These are phyloP conservation scores for Salix udensis DNA, from an alignment of 345 rosid species.

Conservation along the genomic window DNA sequence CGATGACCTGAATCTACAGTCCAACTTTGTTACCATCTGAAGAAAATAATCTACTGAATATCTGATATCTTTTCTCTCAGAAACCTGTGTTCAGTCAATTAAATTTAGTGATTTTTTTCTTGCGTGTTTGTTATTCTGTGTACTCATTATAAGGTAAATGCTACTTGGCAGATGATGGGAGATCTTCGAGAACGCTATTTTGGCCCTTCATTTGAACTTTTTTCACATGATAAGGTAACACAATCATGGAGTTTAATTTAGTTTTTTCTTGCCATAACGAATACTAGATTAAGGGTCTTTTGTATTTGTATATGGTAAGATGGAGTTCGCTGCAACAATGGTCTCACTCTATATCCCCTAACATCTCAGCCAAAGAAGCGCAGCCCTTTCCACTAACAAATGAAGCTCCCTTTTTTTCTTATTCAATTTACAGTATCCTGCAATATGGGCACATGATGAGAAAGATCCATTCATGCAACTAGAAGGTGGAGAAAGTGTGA, in stretches of 20 bases:
- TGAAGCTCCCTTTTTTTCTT: constrained; percentile 3
- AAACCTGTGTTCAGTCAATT: neutral
- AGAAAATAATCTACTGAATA: neutral
- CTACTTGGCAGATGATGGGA: constrained; percentile 51
- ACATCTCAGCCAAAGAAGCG: neutral
- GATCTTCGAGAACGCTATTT: constrained; percentile 88
- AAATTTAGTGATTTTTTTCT: neutral
- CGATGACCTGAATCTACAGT: neutral
- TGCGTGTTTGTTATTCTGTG: neutral
- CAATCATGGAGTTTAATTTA: too few relatives aligned
- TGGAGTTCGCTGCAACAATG: neutral
- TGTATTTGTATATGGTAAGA: neutral
- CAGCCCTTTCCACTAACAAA: neutral
- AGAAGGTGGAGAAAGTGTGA: constrained; percentile 84
- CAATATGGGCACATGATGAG: constrained; percentile 87
- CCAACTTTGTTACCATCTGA: neutral
- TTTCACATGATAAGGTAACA: constrained; percentile 75
- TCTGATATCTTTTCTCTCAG: neutral
- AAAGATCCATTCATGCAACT: constrained; percentile 66
- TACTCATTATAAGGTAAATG: constrained; percentile 5
- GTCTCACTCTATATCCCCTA: neutral
- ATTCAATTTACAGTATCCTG: constrained; percentile 46
- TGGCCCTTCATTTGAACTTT: constrained; percentile 80
- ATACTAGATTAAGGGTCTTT: neutral
- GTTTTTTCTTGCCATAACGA: neutral